Evolutionary conservation across 805 yeast genomes (phyloP), one percentile per base, ranked within the genome.

Genomic region (Cyberlindnera euphorbiae): DNA sequence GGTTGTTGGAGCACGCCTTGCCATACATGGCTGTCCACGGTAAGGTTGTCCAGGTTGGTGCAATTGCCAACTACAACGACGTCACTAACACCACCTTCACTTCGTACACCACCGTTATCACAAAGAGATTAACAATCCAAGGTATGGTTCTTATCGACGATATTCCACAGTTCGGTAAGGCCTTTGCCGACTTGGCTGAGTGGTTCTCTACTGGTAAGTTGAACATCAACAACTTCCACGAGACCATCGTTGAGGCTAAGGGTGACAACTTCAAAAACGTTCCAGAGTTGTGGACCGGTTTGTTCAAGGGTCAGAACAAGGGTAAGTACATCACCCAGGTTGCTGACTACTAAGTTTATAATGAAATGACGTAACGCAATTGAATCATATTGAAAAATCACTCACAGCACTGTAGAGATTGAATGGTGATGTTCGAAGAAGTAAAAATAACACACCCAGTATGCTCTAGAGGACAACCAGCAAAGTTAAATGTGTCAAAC

Each of bases 31-130:
- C 64, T 44, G 55, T 53, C 7, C 54, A 51, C 26, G 78, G 75
- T 28, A 59, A 54, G 24, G 59, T 80, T 27, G 52, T 77, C 36
- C 79, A 76, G n/a, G 76, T 82, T 59, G 86, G 86, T 43, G 67
- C 78, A 11, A 75, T 79, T 42, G 58, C 82, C 22, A 73, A 75
- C 33, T 79, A 77, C 55, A 73, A 77, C 50, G 40, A 47, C 10
- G 49, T 50, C 8, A 60, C 62, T 35, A 49, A 56, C 15, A 59
- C 36, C 17, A 18, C 51, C 1, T 64, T 74, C 47, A 56, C 56
- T 24, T 63, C 59, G 35, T 73, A 73, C 62, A 41, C 55, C 11
- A 44, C 57, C 32, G 67, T 79, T 26, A 65, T 77, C 43, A 59
- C 65, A 28, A 73, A 67, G 52, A 66, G 82, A 52, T 54, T 79